Evolutionary conservation across 352 stramenopile species (phyloP).

Genomic region (Pythium plurisporium): DNA sequence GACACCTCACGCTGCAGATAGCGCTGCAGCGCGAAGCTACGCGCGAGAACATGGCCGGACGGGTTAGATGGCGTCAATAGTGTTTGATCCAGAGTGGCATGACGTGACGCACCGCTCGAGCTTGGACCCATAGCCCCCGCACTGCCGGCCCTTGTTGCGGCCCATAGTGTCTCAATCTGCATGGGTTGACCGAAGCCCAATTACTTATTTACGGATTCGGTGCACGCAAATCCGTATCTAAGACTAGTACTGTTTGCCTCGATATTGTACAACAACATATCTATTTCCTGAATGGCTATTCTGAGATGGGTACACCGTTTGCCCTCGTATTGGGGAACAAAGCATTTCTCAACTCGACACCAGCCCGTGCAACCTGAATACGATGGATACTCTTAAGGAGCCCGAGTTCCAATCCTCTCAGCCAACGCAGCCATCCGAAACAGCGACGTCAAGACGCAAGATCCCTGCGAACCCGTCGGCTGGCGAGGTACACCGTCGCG

Average conservation of each 20-base stretch:
- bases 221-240: not conserved
- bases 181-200: not conserved
- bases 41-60: too few species aligned
- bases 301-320: conserved; percentile 6
- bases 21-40: conserved; percentile 59
- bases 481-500: conserved; percentile 57
- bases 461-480: conserved; percentile 57
- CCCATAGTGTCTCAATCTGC: conserved; percentile 31
- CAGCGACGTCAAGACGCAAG: conserved; percentile 19
- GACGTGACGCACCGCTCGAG: conserved; percentile 61
- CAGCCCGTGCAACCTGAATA: too few species aligned
- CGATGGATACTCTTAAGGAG: not conserved
- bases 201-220: not conserved
- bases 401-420: not conserved
- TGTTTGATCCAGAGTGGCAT: too few species aligned
- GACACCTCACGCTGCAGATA: conserved; percentile 57
- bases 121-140: conserved; percentile 66
- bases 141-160: conserved; percentile 71
- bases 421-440: not conserved
- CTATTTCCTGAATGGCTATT: conserved; percentile 1
- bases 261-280: not conserved
- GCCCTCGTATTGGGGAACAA: not conserved
- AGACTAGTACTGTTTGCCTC: not conserved
- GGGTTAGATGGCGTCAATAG: too few species aligned
- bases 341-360: not conserved